Conservation (phyloP, 23 red algal species). For the Gracilaria caudata region DNA sequence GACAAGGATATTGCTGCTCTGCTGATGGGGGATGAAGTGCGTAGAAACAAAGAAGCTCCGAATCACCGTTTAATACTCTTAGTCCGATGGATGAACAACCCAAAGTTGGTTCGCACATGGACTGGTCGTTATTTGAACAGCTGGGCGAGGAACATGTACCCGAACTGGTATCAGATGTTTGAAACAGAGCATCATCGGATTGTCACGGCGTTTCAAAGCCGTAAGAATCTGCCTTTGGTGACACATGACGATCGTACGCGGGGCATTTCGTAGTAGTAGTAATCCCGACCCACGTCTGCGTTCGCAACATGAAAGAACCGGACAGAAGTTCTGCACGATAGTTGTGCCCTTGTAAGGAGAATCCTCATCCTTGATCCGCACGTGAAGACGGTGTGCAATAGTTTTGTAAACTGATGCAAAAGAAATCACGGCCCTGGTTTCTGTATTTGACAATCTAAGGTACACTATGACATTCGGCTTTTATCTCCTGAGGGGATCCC, state of each 20-base stretch:
- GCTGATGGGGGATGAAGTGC: neutral
- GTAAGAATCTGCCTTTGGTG: neutral
- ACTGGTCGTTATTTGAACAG: conserved; percentile 39
- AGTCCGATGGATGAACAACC: conserved; percentile 56
- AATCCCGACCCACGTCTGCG: no score
- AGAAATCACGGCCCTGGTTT: no score
- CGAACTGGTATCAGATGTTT: conserved; percentile 29
- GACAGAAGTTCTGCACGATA: no score
- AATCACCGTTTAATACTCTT: conserved; percentile 24
- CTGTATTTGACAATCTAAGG: no score
- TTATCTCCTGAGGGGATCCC: no score
- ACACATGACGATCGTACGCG: neutral
- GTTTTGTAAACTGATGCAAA: no score
- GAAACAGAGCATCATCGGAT: conserved; percentile 31
- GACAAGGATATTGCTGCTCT: conserved; percentile 61
- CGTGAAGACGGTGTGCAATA: no score
- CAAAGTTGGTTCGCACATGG: conserved; percentile 43
- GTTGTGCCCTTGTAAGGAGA: no score
- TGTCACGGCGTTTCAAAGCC: conserved; percentile 25
- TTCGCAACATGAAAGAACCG: no score
- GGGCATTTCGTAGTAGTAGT: neutral
- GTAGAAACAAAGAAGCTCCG: conserved; percentile 8
- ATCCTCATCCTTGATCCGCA: no score
- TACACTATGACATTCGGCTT: no score
- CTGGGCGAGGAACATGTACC: conserved; percentile 23